Conservation (phyloP, 1,284 basidiomycete genomes). For the Grifola frondosa region DNA sequence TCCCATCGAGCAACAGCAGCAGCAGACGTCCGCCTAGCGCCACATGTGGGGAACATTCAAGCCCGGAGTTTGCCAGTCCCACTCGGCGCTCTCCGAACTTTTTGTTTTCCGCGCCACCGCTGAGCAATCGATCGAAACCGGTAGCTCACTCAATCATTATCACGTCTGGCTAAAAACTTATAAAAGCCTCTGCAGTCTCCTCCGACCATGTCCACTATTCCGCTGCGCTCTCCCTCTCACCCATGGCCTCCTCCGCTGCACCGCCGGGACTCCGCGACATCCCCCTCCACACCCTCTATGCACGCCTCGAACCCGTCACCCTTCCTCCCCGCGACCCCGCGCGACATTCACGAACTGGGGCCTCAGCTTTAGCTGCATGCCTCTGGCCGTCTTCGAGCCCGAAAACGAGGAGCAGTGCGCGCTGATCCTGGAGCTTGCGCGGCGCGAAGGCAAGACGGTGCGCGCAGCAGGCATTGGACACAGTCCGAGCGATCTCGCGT, state of each 20-base stretch:
- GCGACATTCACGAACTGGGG: slow-evolving; percentile 73
- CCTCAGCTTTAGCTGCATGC: slow-evolving; percentile 61
- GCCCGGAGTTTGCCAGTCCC: slow-evolving; percentile 22
- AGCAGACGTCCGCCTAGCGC: too few relatives aligned
- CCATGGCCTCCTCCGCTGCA: slow-evolving; percentile 5
- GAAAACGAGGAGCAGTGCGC: slow-evolving; percentile 71
- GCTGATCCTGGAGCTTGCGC: slow-evolving; percentile 82
- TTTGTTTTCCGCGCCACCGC: slow-evolving; percentile 16
- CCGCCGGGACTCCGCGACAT: slow-evolving; percentile 27
- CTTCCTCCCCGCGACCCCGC: slow-evolving; percentile 42
- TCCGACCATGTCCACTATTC: slow-evolving; percentile 6
- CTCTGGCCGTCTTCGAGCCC: slow-evolving; percentile 77
- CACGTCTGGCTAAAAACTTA: slow-evolving; percentile 27
- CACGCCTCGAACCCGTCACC: slow-evolving; percentile 51
- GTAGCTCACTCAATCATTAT: slow-evolving; percentile 23
- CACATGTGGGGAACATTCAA: too few relatives aligned
- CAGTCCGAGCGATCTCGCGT: slow-evolving; percentile 90
- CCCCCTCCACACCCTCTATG: slow-evolving; percentile 45
- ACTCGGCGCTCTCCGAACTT: slow-evolving; percentile 20
- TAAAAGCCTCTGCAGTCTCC: slow-evolving; percentile 26
- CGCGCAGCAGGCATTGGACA: slow-evolving; percentile 91
- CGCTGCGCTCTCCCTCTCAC: slow-evolving; percentile 2
- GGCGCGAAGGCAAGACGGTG: slow-evolving; percentile 68
- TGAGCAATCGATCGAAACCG: slow-evolving; percentile 33
- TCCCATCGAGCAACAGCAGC: too few relatives aligned